phyloP scores from a whole-genome alignment of 768 basidiomycete species.

The Naganishia friedmannii region DNA sequence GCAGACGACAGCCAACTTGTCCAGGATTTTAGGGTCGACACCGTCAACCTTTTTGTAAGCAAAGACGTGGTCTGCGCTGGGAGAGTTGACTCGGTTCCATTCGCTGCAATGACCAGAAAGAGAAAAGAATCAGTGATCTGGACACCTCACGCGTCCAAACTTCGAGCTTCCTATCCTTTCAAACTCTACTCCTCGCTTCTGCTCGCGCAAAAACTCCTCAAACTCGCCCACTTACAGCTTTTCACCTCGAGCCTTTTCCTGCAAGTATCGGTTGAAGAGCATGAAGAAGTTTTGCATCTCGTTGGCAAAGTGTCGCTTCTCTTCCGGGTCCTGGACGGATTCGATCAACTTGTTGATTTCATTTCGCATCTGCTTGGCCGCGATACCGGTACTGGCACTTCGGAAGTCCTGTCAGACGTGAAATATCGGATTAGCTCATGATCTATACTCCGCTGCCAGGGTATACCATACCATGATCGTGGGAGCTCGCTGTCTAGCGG shows the following conservation, averaged over 20 bases:
- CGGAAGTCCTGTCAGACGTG: slow-evolving; percentile 14
- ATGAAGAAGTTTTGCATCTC: slow-evolving; percentile 97
- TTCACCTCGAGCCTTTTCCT: slow-evolving; percentile 77
- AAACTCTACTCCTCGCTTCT: not conserved
- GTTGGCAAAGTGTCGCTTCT: slow-evolving; percentile 83
- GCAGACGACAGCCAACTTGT: slow-evolving; percentile 92
- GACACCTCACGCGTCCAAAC: too few species aligned
- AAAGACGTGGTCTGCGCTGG: slow-evolving; percentile 78
- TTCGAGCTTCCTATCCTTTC: not conserved
- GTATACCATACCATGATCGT: slow-evolving; percentile 13
- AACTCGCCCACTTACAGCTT: slow-evolving; percentile 65
- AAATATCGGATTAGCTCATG: not conserved
- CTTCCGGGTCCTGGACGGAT: slow-evolving; percentile 67
- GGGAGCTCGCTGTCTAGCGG: slow-evolving; percentile 22
- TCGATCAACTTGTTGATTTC: slow-evolving; percentile 88
- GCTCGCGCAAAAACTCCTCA: not conserved
- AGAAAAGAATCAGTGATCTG: not conserved
- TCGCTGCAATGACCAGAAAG: slow-evolving; percentile 57
- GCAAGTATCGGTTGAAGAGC: slow-evolving; percentile 90
- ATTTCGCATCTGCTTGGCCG: slow-evolving; percentile 90
- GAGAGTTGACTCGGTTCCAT: slow-evolving; percentile 86
- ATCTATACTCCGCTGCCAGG: not conserved
- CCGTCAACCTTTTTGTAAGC: slow-evolving; percentile 71
- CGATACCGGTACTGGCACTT: slow-evolving; percentile 22
- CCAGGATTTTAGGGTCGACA: slow-evolving; percentile 66